Conservation (phyloP, 768 basidiomycete genomes). For the Vararia minispora region DNA sequence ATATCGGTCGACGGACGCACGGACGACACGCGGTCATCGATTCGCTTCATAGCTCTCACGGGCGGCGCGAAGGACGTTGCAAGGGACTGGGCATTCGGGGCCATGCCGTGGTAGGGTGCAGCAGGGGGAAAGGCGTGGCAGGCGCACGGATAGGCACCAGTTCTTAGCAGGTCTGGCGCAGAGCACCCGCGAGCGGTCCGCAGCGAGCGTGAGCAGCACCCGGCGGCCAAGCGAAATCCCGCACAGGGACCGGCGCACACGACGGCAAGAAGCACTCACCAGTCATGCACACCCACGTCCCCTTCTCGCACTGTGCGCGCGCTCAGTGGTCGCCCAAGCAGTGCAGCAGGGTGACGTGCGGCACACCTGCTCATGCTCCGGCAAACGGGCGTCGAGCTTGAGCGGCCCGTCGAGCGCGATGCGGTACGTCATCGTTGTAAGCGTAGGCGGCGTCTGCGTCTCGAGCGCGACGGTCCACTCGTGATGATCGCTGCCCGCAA, state of each 20-base stretch:
- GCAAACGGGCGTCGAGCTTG: conserved; percentile 11
- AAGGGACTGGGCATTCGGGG: too few species aligned
- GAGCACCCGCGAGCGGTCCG: neutral
- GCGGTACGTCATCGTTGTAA: conserved; percentile 20
- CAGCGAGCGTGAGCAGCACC: neutral
- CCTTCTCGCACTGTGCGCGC: conserved; percentile 7
- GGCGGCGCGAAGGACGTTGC: too few species aligned
- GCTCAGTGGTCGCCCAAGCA: neutral
- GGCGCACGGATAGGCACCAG: too few species aligned
- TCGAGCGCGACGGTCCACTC: conserved; percentile 13
- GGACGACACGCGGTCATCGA: neutral
- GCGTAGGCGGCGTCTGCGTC: conserved; percentile 18
- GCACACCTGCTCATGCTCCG: conserved; percentile 21
- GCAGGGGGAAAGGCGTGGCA: too few species aligned
- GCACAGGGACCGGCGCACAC: neutral
- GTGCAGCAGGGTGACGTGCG: neutral
- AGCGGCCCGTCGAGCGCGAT: conserved; percentile 19
- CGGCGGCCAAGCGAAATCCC: neutral
- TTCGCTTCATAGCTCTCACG: too few species aligned
- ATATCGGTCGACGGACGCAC: neutral
- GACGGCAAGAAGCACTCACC: neutral
- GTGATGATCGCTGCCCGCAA: conserved; percentile 13
- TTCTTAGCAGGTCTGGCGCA: too few species aligned
- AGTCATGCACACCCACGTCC: conserved; percentile 13
- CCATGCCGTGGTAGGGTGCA: too few species aligned